Conservation (phyloP, 495 filamentous ascomycete species). For the Lasiosphaeria hispida region DNA sequence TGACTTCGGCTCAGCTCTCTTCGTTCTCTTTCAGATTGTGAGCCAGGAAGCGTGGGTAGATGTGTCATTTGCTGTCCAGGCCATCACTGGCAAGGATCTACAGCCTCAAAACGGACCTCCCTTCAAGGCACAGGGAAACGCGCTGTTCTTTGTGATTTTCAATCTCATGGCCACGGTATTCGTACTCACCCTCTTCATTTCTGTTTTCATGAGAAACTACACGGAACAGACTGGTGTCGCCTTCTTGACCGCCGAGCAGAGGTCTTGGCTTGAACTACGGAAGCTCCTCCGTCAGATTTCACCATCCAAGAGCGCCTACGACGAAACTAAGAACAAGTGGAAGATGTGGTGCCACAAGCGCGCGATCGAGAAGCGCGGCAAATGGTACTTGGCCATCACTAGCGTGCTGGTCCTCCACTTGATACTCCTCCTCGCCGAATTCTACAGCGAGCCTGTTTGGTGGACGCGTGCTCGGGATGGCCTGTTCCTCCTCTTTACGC, state of each 20-base stretch:
- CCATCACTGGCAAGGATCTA: slow-evolving; percentile 68
- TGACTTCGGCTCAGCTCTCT: slow-evolving; percentile 85
- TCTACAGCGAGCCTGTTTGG: slow-evolving; percentile 63
- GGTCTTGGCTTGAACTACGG: slow-evolving; percentile 92
- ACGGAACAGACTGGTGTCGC: slow-evolving; percentile 98
- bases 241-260: slow-evolving; percentile 92
- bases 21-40: slow-evolving; percentile 98
- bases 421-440: slow-evolving; percentile 80
- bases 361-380: slow-evolving; percentile 90
- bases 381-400: slow-evolving; percentile 84
- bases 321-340: slow-evolving; percentile 69
- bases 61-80: slow-evolving; percentile 79
- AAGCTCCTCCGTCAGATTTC: slow-evolving; percentile 92
- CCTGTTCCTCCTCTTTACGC: slow-evolving; percentile 79
- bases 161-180: slow-evolving; percentile 97
- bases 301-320: slow-evolving; percentile 83
- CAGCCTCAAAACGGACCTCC: slow-evolving; percentile 64
- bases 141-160: slow-evolving; percentile 92
- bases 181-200: slow-evolving; percentile 95
- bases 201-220: slow-evolving; percentile 99
- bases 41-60: slow-evolving; percentile 97
- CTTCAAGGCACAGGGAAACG: slow-evolving; percentile 68
- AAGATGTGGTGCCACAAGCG: slow-evolving; percentile 91
- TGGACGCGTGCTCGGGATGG: slow-evolving; percentile 70
- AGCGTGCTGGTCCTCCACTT: slow-evolving; percentile 76